phyloP scores from a whole-genome alignment of 2,329 filamentous ascomycete genomes.

The Paraconiothyrium sp. region DNA sequence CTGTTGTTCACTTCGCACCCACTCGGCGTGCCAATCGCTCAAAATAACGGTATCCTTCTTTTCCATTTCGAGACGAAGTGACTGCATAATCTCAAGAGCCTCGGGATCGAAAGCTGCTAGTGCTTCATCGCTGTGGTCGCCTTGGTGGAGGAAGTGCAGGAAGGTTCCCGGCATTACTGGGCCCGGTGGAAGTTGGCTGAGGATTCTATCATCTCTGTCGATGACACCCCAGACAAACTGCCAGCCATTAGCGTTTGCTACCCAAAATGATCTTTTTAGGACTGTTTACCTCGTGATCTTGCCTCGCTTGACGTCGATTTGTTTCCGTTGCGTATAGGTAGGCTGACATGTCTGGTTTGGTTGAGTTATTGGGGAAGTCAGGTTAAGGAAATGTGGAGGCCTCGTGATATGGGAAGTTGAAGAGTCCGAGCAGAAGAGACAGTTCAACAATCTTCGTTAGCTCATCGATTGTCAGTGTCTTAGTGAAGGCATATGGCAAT shows the following conservation, averaged over 20 bases:
- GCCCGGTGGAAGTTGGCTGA: neutral
- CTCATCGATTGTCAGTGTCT: neutral
- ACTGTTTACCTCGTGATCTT: neutral
- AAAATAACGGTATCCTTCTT: neutral
- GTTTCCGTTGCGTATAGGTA: neutral
- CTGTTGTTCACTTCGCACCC: neutral
- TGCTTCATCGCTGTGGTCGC: slow-evolving; percentile 5
- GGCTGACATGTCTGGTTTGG: neutral
- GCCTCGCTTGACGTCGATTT: neutral
- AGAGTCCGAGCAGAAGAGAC: neutral
- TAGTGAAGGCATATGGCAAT: neutral
- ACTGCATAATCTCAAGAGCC: neutral
- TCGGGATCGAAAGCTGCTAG: neutral
- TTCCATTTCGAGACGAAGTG: neutral
- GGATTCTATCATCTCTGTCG: neutral
- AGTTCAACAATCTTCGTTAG: neutral
- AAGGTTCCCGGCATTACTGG: neutral
- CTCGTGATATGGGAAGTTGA: neutral
- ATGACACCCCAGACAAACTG: neutral
- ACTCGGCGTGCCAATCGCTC: slow-evolving; percentile 8
- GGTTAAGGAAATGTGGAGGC: neutral
- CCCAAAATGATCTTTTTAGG: neutral
- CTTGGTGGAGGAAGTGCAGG: slow-evolving; percentile 3
- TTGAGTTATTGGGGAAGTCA: neutral
- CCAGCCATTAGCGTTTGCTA: neutral